Evolutionary conservation across 805 yeast species (phyloP), one percentile per base, ranked within the genome.

Genomic region (Candida patagonica): DNA sequence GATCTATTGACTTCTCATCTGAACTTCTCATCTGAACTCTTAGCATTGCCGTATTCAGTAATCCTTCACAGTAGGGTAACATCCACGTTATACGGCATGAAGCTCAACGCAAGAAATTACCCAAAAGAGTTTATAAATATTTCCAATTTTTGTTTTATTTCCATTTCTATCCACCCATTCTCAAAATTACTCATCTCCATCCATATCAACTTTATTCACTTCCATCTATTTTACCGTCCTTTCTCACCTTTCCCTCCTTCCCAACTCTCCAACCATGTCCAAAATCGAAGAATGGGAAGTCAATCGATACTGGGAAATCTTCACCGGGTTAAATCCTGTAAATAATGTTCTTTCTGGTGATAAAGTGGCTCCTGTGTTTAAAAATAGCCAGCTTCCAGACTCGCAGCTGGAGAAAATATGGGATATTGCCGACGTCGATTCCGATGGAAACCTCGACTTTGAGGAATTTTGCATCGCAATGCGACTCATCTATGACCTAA

Each of bases 381-480:
- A 84, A 61, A 92, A 92, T 63, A 86, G 96, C 33, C 80, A 84
- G 54, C 72, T 92, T 43, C 73, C 74, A 46, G 86, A 85, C 39
- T 70, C 73, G n/a, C 76, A 86, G 54, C 68, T 92, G 49, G 78
- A 85, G 31, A 72, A 75, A 56, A 76, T 92, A 32, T 92, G 98
- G 98, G 85, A 84, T 52, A 63, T 92, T 36, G 46, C 58, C 33
- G 99, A 92, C 59, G 84, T 89, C 41, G 98, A 92, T 61, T 76
- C 77, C 33, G 98, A 92, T 60, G 96, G 95, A 8, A 67, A 70
- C 49, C 69, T 92, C 52, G 99, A 92, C 61, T 92, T 92, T 59
- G 99, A 92, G 62, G 99, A 92, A 64, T 92, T 92, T 61, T 92
- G 96, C 56, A 85, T 92, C 47, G 89, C 96, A 38, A 92, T 92